Percentiles rank a stretch among this genome's conserved stretches.
Conservation (phyloP, 495 filamentous ascomycete genomes). For the Cercophora samala region DNA sequence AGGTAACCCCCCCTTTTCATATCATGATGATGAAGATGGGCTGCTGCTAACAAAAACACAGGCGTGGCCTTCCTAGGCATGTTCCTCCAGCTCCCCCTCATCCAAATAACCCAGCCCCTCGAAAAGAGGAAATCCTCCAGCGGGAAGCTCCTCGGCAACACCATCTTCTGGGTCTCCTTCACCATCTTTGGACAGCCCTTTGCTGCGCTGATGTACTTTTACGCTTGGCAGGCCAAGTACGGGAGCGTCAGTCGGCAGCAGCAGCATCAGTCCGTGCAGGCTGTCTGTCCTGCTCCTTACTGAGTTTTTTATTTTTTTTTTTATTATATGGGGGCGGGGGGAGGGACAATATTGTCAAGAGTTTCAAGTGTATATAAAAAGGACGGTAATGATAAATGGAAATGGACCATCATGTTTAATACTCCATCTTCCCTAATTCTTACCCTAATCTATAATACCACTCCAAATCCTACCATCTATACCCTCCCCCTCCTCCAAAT, state of each 20-base stretch:
- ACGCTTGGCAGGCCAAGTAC: slow-evolving; percentile 98
- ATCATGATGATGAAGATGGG: not conserved
- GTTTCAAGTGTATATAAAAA: not conserved
- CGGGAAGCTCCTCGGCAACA: slow-evolving; percentile 78
- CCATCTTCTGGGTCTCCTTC: slow-evolving; percentile 93
- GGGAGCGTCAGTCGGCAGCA: slow-evolving; percentile 56
- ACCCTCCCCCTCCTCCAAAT: too few relatives aligned
- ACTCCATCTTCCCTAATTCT: not conserved
- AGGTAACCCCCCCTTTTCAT: slow-evolving; percentile 44
- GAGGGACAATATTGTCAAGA: not conserved
- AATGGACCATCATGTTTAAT: too few relatives aligned
- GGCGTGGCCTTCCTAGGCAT: slow-evolving; percentile 92
- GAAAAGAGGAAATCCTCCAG: slow-evolving; percentile 71
- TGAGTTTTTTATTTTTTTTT: not conserved
- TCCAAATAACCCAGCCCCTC: slow-evolving; percentile 70
- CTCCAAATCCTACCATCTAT: too few relatives aligned
- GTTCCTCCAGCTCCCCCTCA: slow-evolving; percentile 87
- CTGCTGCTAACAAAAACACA: slow-evolving; percentile 26
- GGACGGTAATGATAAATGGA: not conserved
- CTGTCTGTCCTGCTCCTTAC: slow-evolving; percentile 6
- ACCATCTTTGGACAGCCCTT: slow-evolving; percentile 91
- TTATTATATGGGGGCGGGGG: not conserved
- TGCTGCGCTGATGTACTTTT: slow-evolving; percentile 87
- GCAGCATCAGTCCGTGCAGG: not conserved
- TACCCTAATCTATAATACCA: not conserved